phyloP scores from a whole-genome alignment of 2,329 filamentous ascomycete genomes.

The Penicillium sp. region DNA sequence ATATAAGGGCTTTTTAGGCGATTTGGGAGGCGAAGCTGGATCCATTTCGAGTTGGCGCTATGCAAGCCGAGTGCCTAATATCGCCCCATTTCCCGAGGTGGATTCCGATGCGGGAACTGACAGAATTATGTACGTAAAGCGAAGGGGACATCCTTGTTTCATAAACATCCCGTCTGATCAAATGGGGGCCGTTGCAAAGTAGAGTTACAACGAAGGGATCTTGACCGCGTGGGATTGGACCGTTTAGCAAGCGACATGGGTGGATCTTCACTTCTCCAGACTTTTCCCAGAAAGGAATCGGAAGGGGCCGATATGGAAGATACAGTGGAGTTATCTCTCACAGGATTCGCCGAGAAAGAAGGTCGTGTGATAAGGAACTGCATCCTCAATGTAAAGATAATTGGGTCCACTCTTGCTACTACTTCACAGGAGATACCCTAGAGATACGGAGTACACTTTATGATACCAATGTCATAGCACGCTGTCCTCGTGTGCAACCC shows the following conservation, averaged over 20 bases:
- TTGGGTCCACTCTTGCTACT: not conserved
- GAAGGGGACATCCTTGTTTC: not conserved
- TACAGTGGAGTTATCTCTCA: not conserved
- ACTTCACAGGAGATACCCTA: not conserved
- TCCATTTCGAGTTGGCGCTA: not conserved
- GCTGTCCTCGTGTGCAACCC: not conserved
- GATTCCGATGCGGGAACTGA: not conserved
- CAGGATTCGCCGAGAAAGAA: not conserved
- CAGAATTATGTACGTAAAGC: not conserved
- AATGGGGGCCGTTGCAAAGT: constrained; percentile 8
- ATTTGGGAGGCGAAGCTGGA: not conserved
- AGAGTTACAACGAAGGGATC: constrained; percentile 10
- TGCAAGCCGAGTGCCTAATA: not conserved
- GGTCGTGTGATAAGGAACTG: not conserved
- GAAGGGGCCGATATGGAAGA: constrained; percentile 5
- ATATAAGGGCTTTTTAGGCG: not conserved
- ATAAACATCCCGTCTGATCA: not conserved
- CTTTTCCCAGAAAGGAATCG: not conserved
- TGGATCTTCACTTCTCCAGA: constrained; percentile 9
- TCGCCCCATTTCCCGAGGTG: not conserved
- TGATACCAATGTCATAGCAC: not conserved
- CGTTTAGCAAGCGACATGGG: constrained; percentile 5
- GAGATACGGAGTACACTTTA: not conserved
- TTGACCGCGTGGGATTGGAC: not conserved
- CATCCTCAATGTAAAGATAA: not conserved